Percentiles rank a stretch among this genome's conserved stretches.
Conservation (phyloP, 352 stramenopile genomes). For the Phytopythium mirpurense region DNA sequence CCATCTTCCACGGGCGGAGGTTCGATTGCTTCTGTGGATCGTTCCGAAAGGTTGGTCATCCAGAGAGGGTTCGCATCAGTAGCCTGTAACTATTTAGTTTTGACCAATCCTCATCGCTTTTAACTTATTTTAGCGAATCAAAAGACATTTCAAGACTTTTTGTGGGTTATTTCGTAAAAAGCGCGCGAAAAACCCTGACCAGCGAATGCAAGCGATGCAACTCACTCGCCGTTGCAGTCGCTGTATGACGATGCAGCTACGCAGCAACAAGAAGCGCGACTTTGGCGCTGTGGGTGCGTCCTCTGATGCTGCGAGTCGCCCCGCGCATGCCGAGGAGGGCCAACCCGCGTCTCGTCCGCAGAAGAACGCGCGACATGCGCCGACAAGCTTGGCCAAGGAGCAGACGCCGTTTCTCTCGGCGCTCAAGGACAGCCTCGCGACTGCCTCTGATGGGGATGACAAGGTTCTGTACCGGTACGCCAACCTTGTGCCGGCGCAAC, state of each 20-base stretch:
- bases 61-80: neutral
- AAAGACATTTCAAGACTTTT: neutral
- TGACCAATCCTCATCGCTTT: neutral
- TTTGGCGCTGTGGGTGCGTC: constrained; percentile 11
- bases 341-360: neutral
- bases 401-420: neutral
- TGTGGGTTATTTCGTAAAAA: neutral
- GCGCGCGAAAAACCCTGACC: no score
- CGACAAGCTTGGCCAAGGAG: neutral
- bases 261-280: constrained; percentile 27
- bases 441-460: constrained; percentile 3
- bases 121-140: neutral
- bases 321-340: neutral
- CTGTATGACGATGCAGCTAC: constrained; percentile 27
- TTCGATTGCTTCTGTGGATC: constrained; percentile 3
- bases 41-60: no score
- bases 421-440: neutral
- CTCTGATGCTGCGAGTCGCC: neutral
- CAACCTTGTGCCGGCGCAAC: constrained; percentile 40
- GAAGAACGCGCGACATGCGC: constrained; percentile 10
- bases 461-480: constrained; percentile 50
- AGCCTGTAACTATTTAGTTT: neutral
- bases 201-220: neutral
- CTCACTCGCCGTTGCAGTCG: neutral
- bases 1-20: no score